These are phyloP conservation scores for Pseudopithomyces chartarum DNA, from an alignment of 2,329 filamentous ascomycete genomes.

Conservation along the genomic window DNA sequence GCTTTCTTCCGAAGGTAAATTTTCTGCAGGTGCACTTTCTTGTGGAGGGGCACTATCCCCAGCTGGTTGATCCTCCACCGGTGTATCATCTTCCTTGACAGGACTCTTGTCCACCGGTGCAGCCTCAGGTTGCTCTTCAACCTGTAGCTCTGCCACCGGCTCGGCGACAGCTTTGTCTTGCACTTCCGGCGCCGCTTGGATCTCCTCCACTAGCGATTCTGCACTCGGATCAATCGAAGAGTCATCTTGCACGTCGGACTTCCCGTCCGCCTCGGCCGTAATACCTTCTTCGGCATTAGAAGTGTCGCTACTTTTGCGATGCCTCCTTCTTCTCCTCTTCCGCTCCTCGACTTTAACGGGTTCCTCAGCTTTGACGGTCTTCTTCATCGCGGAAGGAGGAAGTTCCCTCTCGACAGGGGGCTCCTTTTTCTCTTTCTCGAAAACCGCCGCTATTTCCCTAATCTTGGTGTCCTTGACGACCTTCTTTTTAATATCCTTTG, in stretches of 20 bases:
- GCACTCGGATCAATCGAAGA: constrained; percentile 15
- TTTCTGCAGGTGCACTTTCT: background rate
- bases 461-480: constrained; percentile 6
- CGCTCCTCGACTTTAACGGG: constrained; percentile 31
- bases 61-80: background rate
- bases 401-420: constrained; percentile 12
- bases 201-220: constrained; percentile 4
- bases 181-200: background rate
- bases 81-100: background rate
- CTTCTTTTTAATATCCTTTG: constrained; percentile 16
- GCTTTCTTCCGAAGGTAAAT: background rate
- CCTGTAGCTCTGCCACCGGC: background rate
- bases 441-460: constrained; percentile 12
- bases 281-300: constrained; percentile 15
- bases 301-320: constrained; percentile 16
- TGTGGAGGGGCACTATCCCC: background rate
- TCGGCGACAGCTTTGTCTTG: background rate
- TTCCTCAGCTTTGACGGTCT: constrained; percentile 33
- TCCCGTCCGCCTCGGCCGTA: constrained; percentile 19
- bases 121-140: background rate
- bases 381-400: constrained; percentile 16
- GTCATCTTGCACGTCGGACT: constrained; percentile 18
- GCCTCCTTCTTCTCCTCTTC: constrained; percentile 29
- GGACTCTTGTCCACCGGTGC: background rate
- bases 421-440: constrained; percentile 11